phyloP scores from a whole-genome alignment of 1,284 basidiomycete species.

The Neonothopanus nambi region DNA sequence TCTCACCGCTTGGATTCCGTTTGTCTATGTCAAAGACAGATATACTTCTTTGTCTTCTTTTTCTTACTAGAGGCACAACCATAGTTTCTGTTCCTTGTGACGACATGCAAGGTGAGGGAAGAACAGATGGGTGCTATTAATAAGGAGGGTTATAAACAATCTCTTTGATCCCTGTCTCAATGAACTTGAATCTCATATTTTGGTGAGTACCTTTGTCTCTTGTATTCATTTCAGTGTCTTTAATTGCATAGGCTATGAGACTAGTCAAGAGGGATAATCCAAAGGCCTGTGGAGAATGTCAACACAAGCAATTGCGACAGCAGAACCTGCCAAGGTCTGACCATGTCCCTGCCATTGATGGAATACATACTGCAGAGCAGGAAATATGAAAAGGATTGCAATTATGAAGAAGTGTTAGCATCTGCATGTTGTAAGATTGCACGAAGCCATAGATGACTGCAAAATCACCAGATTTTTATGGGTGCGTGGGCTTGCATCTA shows the following conservation, averaged over 20 bases:
- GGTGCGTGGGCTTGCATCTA: conserved; percentile 50
- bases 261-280: conserved; percentile 51
- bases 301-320: conserved; percentile 63
- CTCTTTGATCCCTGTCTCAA: conserved; percentile 38
- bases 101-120: too few relatives aligned
- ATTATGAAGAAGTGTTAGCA: conserved; percentile 98
- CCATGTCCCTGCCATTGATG: conserved; percentile 57
- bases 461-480: conserved; percentile 93
- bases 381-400: conserved; percentile 88
- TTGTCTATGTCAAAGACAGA: too few relatives aligned
- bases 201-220: background rate
- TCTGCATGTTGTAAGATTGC: conserved; percentile 87
- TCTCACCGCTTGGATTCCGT: too few relatives aligned
- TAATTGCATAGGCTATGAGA: conserved; percentile 72
- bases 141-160: too few relatives aligned
- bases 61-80: too few relatives aligned
- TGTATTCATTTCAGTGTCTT: background rate
- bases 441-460: conserved; percentile 95
- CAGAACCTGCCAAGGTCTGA: conserved; percentile 52
- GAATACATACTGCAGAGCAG: conserved; percentile 70
- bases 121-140: too few relatives aligned
- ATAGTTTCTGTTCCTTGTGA: too few relatives aligned
- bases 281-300: conserved; percentile 26
- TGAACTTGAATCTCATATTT: conserved; percentile 12
- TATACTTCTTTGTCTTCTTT: too few relatives aligned